Evolutionary conservation across 73 alveolate species (phyloP), one percentile per base, ranked within the genome.

Genomic region (Stentor coeruleus): DNA sequence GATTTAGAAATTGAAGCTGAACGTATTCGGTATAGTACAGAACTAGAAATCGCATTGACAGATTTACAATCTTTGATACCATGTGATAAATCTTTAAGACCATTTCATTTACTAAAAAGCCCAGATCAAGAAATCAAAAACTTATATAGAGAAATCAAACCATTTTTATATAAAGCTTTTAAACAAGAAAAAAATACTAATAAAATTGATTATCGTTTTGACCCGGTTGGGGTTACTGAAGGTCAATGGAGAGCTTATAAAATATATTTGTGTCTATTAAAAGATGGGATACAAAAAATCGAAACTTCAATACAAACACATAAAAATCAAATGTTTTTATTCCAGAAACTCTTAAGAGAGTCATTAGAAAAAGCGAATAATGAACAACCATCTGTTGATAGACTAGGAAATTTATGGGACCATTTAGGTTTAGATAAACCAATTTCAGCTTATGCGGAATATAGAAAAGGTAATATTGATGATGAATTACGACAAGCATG

Each of bases 401-500:
- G 39, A 4, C 31, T 85, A 30, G 38, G 38, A n/a, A 85, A 85
- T 59, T 59, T 85, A 57, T 85, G 91, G 91, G 89, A 81, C 36
- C 39, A 77, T n/a, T 81, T 85, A 3, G 76, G 81, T 37, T 74
- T 85, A 1, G 90, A 83, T 39, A 77, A 77, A 35, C 91, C 91
- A 14, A 74, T 85, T n/a, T 42, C 88, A 3, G 87, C 91, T n/a
- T 85, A 36, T 82, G 81, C 80, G 15, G 90, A 49, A 1, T 85
- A 55, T 82, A 55, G 49, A 14, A 58, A 59, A 38, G 58, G 84
- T n/a, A 35, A 59, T 3, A 49, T 59, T 3, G 84, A 83, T 38
- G 39, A 81, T n/a, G 72, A 82, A 2, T n/a, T n/a, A n/a, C n/a
- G n/a, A n/a, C n/a, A n/a, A n/a, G n/a, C n/a, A 55, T 55, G 72